Conservation (phyloP, 2,329 filamentous ascomycete genomes). For the Colletotrichum acutatum region DNA sequence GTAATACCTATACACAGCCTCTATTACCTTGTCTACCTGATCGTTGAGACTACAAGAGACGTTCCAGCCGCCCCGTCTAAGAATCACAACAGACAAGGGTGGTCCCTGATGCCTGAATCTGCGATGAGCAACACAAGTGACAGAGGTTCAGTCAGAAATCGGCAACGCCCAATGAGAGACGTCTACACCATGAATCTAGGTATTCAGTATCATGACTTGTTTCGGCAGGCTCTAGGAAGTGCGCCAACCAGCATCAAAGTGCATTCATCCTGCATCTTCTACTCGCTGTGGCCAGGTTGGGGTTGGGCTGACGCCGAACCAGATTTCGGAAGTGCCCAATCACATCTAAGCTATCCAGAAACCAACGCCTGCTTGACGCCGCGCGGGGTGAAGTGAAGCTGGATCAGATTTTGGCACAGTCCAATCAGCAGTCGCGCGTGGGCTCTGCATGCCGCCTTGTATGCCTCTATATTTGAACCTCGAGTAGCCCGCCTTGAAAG, state of each 20-base stretch:
- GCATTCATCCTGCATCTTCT: not conserved
- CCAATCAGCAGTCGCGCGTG: not conserved
- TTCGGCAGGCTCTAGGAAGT: not conserved
- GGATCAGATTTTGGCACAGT: not conserved
- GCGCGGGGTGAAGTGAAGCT: not conserved
- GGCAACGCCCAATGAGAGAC: not conserved
- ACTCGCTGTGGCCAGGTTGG: not conserved
- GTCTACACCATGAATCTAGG: not conserved
- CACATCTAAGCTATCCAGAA: not conserved
- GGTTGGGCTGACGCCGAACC: too few species aligned
- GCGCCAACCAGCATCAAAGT: not conserved
- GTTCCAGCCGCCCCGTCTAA: not conserved
- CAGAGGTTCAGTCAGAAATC: not conserved
- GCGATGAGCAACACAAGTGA: not conserved
- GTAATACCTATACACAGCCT: constrained; percentile 1
- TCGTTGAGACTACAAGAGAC: not conserved
- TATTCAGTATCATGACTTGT: not conserved
- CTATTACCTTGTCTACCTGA: too few species aligned
- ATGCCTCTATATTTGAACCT: not conserved
- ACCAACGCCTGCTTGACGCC: not conserved
- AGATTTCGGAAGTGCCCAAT: not conserved
- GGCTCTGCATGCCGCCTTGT: not conserved
- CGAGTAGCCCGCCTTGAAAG: too few species aligned
- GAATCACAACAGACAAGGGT: not conserved
- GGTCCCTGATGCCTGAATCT: too few species aligned